Evolutionary conservation across 1,139 yeast genomes (phyloP).

Genomic region (Blastobotrys elegans): DNA sequence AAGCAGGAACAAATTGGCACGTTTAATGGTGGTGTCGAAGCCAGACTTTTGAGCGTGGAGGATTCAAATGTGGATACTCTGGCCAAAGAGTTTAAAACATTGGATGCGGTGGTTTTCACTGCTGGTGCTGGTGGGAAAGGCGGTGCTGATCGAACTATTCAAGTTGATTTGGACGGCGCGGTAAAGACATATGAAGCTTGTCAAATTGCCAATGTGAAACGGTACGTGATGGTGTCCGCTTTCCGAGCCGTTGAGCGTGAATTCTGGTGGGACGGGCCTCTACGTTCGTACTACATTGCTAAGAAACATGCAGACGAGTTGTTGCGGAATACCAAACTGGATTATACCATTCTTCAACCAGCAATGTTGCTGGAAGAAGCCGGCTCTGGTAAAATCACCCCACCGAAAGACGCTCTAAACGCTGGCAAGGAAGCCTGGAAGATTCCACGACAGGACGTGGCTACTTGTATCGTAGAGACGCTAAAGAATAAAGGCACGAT

Average conservation of each 20-base stretch:
- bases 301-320: slow-evolving; percentile 54
- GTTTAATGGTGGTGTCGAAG: slow-evolving; percentile 39
- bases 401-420: slow-evolving; percentile 10
- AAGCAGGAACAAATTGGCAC: slow-evolving; percentile 41
- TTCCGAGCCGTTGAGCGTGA: slow-evolving; percentile 48
- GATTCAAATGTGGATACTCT: slow-evolving; percentile 39
- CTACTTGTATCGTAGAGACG: slow-evolving; percentile 15
- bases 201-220: slow-evolving; percentile 41
- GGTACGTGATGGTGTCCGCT: slow-evolving; percentile 56
- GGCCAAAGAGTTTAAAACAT: slow-evolving; percentile 36
- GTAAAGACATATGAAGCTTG: slow-evolving; percentile 56
- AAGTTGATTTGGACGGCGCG: slow-evolving; percentile 60
- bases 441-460: slow-evolving; percentile 20
- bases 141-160: slow-evolving; percentile 42
- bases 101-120: slow-evolving; percentile 53
- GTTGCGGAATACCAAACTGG: slow-evolving; percentile 39
- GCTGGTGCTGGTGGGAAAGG: slow-evolving; percentile 62
- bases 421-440: neutral
- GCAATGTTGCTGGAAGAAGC: slow-evolving; percentile 40
- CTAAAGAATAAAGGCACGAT: slow-evolving; percentile 15
- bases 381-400: slow-evolving; percentile 35
- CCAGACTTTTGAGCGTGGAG: slow-evolving; percentile 38
- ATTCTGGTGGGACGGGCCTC: slow-evolving; percentile 34
- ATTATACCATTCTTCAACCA: slow-evolving; percentile 52
- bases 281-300: slow-evolving; percentile 45